A percentile compares a stretch with the other conserved stretches of the same genome.
Conservation (phyloP, 148 eudicot species). For the Rhododendron ovatum region DNA sequence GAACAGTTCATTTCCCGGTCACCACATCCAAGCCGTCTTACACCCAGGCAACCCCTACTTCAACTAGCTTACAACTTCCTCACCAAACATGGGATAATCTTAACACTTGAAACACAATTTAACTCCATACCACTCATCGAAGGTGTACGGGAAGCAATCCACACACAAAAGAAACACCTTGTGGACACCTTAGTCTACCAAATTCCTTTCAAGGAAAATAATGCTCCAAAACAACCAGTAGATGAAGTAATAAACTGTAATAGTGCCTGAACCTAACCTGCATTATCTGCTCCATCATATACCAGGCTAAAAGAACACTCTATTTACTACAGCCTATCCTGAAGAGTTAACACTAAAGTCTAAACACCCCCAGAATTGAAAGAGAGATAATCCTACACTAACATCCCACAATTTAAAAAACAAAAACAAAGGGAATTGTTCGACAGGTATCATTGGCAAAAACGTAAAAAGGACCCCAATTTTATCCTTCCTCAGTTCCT, state of each 20-base stretch:
- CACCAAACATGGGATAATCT: background rate
- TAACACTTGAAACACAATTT: background rate
- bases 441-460: background rate
- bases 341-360: background rate
- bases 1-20: background rate
- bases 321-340: background rate
- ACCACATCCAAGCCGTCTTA: background rate
- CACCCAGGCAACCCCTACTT: background rate
- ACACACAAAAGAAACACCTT: background rate
- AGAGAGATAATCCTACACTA: background rate
- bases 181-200: background rate
- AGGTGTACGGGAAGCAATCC: background rate
- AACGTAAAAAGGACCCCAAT: background rate
- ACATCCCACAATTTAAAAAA: background rate
- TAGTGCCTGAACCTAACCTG: background rate
- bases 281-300: background rate
- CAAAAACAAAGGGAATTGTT: background rate
- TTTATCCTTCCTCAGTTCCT: too few species aligned
- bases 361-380: background rate
- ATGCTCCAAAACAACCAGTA: background rate
- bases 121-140: background rate
- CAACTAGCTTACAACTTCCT: background rate
- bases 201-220: background rate
- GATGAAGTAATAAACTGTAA: background rate
- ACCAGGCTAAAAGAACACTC: background rate